Evolutionary conservation across 129 eudicot genomes (phyloP), one percentile per base, ranked within the genome.

Genomic region (Apium graveolens): DNA sequence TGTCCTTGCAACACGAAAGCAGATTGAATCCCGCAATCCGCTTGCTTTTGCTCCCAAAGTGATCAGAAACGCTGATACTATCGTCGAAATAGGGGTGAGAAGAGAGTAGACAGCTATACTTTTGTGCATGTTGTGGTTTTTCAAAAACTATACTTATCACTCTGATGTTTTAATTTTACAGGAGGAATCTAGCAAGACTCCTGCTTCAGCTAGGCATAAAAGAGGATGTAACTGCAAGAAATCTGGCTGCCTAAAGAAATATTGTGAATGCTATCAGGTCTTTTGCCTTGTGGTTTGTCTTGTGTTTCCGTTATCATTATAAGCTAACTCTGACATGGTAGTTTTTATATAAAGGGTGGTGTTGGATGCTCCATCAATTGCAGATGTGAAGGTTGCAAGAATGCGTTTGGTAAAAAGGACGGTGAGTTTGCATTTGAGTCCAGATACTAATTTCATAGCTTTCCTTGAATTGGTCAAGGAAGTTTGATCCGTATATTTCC

Each of bases 1-100:
- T 17, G 99, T 92, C 78, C 94, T 91, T 84, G 92, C 91, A 79
- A 92, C 97, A 57, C 97, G 99, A 86, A 95, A 92, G 83, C 97
- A 90, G 87, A 95, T 95, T 75, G 97, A 91, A 83, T 92, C 97
- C 32, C 89, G 99, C 78, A 95, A 95, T 69, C 97, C 99, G 11
- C 97, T 95, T 86, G 99, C 99, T n/a, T 95, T 95, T 90, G 99
- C 97, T 80, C 99, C 99, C 53, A 95, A 95, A 92, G 99, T 95
- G 80, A 95, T 95, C 29, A 86, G 97, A 73, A 85, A 86, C 38
- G 75, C 97, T 1, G 96, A 95, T 81, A 77, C 92, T 20, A 31
- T 78, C 37, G 79, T 89, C 76, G 99, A 90, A 84, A 77, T 80
- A 51, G 74, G 86, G 86, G 88, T 88, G 80, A 79, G 87, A 73